Percentiles rank a stretch among this genome's conserved stretches.
Evolutionary conservation across 768 basidiomycete genomes (phyloP).

Genomic region (Calocybe cyanea): DNA sequence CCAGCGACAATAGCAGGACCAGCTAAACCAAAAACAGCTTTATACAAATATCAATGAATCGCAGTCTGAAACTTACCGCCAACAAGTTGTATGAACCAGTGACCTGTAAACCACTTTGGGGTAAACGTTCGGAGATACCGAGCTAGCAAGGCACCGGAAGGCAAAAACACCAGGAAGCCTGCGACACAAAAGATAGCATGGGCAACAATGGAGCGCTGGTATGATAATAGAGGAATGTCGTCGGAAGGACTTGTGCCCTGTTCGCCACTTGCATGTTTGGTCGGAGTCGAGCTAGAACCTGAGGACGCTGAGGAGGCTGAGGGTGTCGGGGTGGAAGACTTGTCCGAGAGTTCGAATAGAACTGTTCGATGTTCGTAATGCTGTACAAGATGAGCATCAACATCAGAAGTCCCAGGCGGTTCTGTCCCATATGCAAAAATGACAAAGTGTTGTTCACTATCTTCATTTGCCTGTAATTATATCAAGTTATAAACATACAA

Average conservation of each 20-base stretch:
- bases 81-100: conserved; percentile 46
- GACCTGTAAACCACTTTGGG: conserved; percentile 48
- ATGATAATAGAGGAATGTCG: conserved; percentile 37
- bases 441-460: conserved; percentile 37
- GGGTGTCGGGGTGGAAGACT: conserved; percentile 18
- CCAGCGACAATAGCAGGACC: conserved; percentile 41
- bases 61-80: conserved; percentile 33
- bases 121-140: conserved; percentile 49
- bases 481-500: not conserved
- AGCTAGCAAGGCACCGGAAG: conserved; percentile 50
- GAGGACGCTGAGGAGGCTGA: conserved; percentile 5
- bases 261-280: conserved; percentile 10
- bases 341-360: conserved; percentile 44
- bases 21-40: conserved; percentile 26
- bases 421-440: conserved; percentile 58
- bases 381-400: conserved; percentile 40
- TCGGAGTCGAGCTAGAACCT: conserved; percentile 17
- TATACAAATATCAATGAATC: conserved; percentile 6
- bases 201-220: conserved; percentile 48
- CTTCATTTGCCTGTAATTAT: conserved; percentile 35
- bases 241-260: conserved; percentile 17
- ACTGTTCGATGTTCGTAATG: conserved; percentile 43
- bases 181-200: conserved; percentile 49
- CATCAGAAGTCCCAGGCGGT: conserved; percentile 43
- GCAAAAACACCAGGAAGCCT: conserved; percentile 52